Base-by-base conservation (phyloP, 1,284 basidiomycete species). In the Moesziomyces parantarcticus region DNA sequence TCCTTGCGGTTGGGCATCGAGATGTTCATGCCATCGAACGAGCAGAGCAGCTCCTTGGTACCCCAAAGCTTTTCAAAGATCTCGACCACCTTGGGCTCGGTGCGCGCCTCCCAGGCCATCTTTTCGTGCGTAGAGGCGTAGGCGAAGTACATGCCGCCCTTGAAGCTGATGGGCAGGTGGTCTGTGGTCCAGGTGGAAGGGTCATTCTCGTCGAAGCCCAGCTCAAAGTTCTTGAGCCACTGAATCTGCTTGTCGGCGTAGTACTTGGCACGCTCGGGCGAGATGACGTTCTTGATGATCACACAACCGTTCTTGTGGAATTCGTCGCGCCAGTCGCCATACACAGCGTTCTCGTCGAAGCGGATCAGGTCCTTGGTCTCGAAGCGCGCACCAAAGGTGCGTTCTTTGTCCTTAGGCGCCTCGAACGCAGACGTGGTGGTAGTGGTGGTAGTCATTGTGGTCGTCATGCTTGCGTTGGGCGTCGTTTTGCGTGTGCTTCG, bases 61-160 rank as follows among this genome's bases (percentile, higher is more conserved):
- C 82, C 84, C 84, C 84, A 85, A 34, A 86, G 76, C 55, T 84
- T 79, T 44, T 78, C 75, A 53, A 85, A 85, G 13, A 73, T 64
- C 42, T 84, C 77, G 51, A 85, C 75, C 11, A 85, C 61, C 3
- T 60, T 81, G 5, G 77, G 77, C 70, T 85, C 85, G 23, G 73
- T 51, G 22, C 84, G 64, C 46, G 85, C 84, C 49, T 85, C 81
- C 85, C 85, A 86, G 2, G 80, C 82, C 49, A 83, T 84, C 49
- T 85, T 84, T 63, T 85, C 85, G 66, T 85, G 84, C 6, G 75
- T 80, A 5, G 78, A 76, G 11, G 71, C 84, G 58, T 84, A 73
- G 36, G 81, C 59, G 61, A 80, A 77, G 69, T 78, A 81, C 40
- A 84, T 58, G 13, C 53, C 53, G n/a, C 49, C 55, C 21, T 69